Base-by-base conservation (phyloP, 2,329 filamentous ascomycete species). In the Colletotrichum magnum region DNA sequence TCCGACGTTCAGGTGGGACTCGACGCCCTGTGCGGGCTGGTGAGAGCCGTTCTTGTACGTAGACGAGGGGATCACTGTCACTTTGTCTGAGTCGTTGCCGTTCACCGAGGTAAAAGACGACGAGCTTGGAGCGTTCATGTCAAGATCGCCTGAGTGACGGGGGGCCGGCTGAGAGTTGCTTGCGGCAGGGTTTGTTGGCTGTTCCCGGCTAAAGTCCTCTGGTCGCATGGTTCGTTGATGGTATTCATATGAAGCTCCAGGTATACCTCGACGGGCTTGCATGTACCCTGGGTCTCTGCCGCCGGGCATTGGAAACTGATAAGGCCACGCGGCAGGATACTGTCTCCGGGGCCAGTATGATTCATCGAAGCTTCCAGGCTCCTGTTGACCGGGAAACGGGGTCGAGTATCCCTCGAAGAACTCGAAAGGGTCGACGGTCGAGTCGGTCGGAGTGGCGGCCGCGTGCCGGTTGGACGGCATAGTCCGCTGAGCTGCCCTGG, bases 341-440 rank as follows among this genome's bases (percentile, higher is more conserved):
- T 53, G 24, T 6, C 21, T 13, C 13, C 50, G 21, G 5, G 50
- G 15, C 21, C 24, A 53, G 24, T 28, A 28, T 28, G 50, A 6
- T 24, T 53, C 50, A 10, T 53, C 50, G 2, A 32, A 32, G 15
- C 26, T 32, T 9, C 21, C n/a, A 15, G 50, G 50, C n/a, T 53
- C 50, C 13, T 13, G 13, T 2, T 53, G 50, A 53, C 13, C 26
- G 4, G 24, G 24, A 53, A 18, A 32, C 13, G 50, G 50, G 13
- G 50, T 53, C 15, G 50, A 28, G 9, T 53, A 53, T 2, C 50
- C 50, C n/a, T 53, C 50, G 24, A 53, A 53, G 24, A 53, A 53
- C 26, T 53, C 50, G 26, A 53, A 53, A 5, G 50, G 50, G 15
- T 53, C 50, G 15, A 53, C 50, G 13, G 24, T 53, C 9, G 50